Percentiles rank a stretch among this genome's conserved stretches.
Evolutionary conservation across 768 basidiomycete genomes (phyloP).

Genomic region (Mycena vulgaris): DNA sequence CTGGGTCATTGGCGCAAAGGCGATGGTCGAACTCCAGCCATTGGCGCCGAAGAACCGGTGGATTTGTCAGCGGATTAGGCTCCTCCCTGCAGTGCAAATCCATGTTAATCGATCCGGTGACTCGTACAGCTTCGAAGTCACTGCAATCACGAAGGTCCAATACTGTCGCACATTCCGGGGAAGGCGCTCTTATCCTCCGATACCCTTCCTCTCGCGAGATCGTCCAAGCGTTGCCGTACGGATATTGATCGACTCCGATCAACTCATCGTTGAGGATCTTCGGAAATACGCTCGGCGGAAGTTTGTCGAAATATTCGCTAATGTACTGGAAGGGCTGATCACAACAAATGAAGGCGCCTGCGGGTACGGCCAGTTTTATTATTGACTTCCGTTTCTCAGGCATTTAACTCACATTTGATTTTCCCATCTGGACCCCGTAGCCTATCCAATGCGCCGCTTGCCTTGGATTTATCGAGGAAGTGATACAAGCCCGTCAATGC

Average conservation of each 20-base stretch:
- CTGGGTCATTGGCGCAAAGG: background rate
- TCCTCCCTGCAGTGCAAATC: constrained; percentile 24
- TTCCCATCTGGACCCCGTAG: constrained; percentile 28
- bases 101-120: constrained; percentile 13
- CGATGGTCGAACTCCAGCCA: constrained; percentile 26
- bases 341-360: constrained; percentile 36
- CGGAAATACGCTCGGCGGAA: constrained; percentile 28
- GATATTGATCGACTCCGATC: constrained; percentile 30
- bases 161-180: background rate
- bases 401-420: constrained; percentile 25
- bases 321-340: constrained; percentile 35
- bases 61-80: constrained; percentile 21
- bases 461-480: constrained; percentile 27
- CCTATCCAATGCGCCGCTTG: constrained; percentile 15
- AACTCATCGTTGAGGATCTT: constrained; percentile 25
- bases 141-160: constrained; percentile 28
- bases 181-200: background rate
- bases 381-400: background rate
- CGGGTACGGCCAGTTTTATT: background rate
- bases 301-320: constrained; percentile 30
- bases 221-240: constrained; percentile 30
- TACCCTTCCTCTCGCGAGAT: constrained; percentile 13
- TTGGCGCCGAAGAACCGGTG: constrained; percentile 26
- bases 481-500: constrained; percentile 24
- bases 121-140: constrained; percentile 17